Conservation (phyloP, 176 grass and related monocot species). For the Aegilops speltoides region DNA sequence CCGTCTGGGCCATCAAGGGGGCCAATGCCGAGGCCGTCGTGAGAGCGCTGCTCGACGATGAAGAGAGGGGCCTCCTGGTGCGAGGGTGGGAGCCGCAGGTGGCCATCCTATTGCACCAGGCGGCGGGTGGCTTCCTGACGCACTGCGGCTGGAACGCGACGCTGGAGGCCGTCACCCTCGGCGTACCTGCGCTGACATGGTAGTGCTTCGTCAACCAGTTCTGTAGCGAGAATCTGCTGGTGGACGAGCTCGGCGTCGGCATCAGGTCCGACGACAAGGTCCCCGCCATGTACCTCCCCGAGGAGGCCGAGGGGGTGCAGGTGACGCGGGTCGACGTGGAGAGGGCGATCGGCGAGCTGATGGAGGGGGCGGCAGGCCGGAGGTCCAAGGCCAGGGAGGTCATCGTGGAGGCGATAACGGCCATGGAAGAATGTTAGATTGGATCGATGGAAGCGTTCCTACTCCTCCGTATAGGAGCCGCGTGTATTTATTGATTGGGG, state of each 20-base stretch:
- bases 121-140: constrained; percentile 30
- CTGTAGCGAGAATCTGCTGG: not conserved
- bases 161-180: constrained; percentile 31
- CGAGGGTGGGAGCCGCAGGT: constrained; percentile 8
- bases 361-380: constrained; percentile 7
- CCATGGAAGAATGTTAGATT: too few relatives aligned
- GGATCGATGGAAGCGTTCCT: too few relatives aligned
- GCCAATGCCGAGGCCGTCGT: constrained; percentile 18
- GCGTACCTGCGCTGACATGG: not conserved
- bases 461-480: too few relatives aligned
- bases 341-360: constrained; percentile 16
- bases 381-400: not conserved
- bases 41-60: not conserved
- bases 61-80: not conserved
- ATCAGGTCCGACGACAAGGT: not conserved
- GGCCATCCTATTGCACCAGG: constrained; percentile 41
- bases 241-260: not conserved
- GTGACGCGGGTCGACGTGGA: constrained; percentile 13
- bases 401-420: too few relatives aligned
- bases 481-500: too few relatives aligned
- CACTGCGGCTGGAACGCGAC: constrained; percentile 63
- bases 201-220: not conserved
- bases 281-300: not conserved
- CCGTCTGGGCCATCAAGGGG: constrained; percentile 22
- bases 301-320: not conserved